A percentile compares a stretch with the other conserved stretches of the same genome.
Evolutionary conservation across 106 monocot species (phyloP).

Genomic region (Dendrobium catenatum): DNA sequence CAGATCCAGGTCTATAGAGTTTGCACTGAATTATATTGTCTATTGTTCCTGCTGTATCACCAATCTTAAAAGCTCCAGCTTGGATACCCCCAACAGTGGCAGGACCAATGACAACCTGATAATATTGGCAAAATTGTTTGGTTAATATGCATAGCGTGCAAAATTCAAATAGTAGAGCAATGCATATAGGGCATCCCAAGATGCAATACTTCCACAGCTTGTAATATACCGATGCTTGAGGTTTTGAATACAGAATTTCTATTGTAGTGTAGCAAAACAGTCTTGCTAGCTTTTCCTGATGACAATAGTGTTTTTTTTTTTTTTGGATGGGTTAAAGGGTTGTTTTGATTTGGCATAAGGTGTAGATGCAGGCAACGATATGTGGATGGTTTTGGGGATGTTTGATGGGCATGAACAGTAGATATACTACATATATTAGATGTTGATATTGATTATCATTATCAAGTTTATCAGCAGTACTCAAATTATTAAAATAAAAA

Average conservation of each 20-base stretch:
- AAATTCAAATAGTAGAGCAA: background rate
- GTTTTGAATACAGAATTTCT: background rate
- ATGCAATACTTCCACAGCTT: background rate
- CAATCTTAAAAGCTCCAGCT: conserved; percentile 99
- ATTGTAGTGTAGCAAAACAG: background rate
- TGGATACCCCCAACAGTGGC: conserved; percentile 98
- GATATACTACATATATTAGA: too few relatives aligned
- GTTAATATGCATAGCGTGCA: background rate
- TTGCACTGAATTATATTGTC: conserved; percentile 97
- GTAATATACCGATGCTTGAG: background rate
- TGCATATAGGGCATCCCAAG: background rate
- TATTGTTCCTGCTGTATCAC: conserved; percentile 97
- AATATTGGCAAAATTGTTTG: background rate
- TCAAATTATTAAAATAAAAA: too few relatives aligned
- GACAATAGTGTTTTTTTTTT: background rate
- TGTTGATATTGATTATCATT: too few relatives aligned
- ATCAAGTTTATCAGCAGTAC: too few relatives aligned
- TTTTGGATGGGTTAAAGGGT: background rate
- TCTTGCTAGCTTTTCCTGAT: background rate
- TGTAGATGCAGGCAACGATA: background rate
- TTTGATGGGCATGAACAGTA: too few relatives aligned
- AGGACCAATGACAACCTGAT: conserved; percentile 88
- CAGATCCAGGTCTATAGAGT: conserved; percentile 92
- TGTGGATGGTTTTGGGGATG: background rate
- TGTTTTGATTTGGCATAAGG: background rate